phyloP scores from a whole-genome alignment of 805 yeast genomes.

The Schwanniomyces polymorphus region DNA sequence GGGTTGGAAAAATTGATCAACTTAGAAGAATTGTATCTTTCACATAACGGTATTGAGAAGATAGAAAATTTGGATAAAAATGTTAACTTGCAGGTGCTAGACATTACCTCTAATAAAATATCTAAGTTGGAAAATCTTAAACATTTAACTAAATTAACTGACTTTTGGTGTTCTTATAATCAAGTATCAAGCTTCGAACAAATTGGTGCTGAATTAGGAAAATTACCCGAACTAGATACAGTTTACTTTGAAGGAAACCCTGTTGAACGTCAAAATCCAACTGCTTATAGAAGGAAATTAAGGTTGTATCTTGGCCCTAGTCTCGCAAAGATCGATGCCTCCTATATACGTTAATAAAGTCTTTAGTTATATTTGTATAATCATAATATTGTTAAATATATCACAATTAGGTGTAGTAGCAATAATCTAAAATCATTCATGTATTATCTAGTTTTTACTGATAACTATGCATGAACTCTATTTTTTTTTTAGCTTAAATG shows the following conservation, averaged over 20 bases:
- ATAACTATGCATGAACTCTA: no score
- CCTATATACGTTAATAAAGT: constrained; percentile 49
- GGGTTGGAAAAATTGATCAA: constrained; percentile 71
- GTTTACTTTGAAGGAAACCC: constrained; percentile 96
- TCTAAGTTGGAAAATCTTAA: constrained; percentile 59
- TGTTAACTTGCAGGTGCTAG: constrained; percentile 66
- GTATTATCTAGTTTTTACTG: no score
- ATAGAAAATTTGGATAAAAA: constrained; percentile 80
- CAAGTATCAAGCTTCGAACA: constrained; percentile 66
- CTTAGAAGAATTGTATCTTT: constrained; percentile 82
- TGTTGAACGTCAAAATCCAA: constrained; percentile 66
- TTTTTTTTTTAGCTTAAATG: no score
- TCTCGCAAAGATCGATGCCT: constrained; percentile 86
- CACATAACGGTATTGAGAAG: constrained; percentile 76
- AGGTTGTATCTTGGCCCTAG: constrained; percentile 70
- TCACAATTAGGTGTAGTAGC: no score
- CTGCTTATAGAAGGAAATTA: constrained; percentile 83
- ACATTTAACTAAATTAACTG: constrained; percentile 74
- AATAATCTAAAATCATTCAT: no score
- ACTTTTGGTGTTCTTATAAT: constrained; percentile 91
- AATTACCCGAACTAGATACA: constrained; percentile 68
- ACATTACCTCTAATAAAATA: constrained; percentile 76
- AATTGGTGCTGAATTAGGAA: constrained; percentile 62
- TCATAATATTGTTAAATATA: no score
- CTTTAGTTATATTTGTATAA: neutral